Evolutionary conservation across 202 grass and related monocot species (phyloP), one percentile per base, ranked within the genome.

Genomic region (Hordeum pubiflorum): DNA sequence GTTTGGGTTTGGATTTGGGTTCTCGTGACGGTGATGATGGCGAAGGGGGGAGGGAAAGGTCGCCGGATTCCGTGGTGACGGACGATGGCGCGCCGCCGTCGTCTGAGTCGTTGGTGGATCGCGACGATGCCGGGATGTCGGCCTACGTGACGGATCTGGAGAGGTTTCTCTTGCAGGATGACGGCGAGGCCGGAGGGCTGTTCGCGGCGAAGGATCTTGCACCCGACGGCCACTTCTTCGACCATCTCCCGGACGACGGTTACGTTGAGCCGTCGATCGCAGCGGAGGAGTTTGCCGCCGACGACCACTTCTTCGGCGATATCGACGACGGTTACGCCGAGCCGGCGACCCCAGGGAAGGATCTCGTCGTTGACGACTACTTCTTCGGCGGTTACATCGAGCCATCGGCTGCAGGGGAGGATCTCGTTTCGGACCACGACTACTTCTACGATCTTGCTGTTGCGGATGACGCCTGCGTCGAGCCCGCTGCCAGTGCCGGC

Each of bases 161-260:
- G 86, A 77, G 59, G 15, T 66, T 83, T 1, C 77, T 86, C n/a
- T 15, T 83, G 37, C 29, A 18, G 67, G 44, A 17, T 23, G 26
- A 1, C 12, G 18, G 0, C 4, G 14, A n/a, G 1, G 23, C 9
- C 48, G 32, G 14, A 9, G 57, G 38, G 7, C n/a, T 17, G 46
- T 32, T 32, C 2, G 6, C 20, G 37, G 33, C 5, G 13, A 26
- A 46, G 24, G 10, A 32, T 21, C 10, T 36, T 6, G 10, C 17
- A 3, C 34, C 26, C n/a, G 26, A 44, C n/a, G 36, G 27, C 0
- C 36, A 9, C 27, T 80, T 66, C 63, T 58, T 67, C 17, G 23
- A 0, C 8, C 26, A 63, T 21, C n/a, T 21, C 12, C 43, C 38
- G 0, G 17, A 20, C 26, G 68, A n/a, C 37, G 39, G 20, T 6